Percentiles rank a stretch among this genome's conserved stretches.
Evolutionary conservation across 2,329 filamentous ascomycete genomes (phyloP).

Genomic region (Fusarium lateritium): DNA sequence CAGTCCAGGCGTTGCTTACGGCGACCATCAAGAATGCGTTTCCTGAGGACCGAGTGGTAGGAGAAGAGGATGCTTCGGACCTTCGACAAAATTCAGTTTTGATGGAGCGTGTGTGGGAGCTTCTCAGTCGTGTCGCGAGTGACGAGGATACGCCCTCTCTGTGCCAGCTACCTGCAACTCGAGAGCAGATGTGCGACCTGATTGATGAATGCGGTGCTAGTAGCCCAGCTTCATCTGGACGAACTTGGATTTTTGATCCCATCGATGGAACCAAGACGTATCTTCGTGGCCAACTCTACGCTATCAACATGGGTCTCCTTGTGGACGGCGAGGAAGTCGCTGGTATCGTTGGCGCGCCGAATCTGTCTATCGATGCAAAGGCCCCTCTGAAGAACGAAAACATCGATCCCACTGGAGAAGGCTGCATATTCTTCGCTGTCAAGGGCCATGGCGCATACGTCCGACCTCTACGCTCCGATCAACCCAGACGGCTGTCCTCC

Average conservation of each 20-base stretch:
- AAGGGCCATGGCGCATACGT: constrained; percentile 64
- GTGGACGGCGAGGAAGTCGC: constrained; percentile 65
- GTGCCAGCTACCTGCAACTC: constrained; percentile 55
- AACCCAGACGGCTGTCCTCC: constrained; percentile 53
- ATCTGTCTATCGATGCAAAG: constrained; percentile 57
- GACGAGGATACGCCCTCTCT: constrained; percentile 47
- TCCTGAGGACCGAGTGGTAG: constrained; percentile 66
- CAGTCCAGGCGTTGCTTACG: constrained; percentile 69
- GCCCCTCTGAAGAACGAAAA: constrained; percentile 61
- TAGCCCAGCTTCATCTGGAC: constrained; percentile 54
- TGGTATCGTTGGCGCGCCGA: constrained; percentile 65
- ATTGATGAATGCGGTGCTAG: constrained; percentile 67
- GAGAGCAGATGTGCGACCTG: constrained; percentile 65
- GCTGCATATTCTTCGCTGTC: constrained; percentile 67
- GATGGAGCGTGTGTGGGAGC: constrained; percentile 63
- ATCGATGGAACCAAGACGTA: constrained; percentile 74
- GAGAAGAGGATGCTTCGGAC: constrained; percentile 68
- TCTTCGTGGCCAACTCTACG: constrained; percentile 67
- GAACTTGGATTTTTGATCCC: constrained; percentile 73
- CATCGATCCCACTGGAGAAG: constrained; percentile 60
- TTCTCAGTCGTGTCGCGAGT: constrained; percentile 55
- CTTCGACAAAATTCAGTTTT: constrained; percentile 61
- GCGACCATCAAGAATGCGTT: constrained; percentile 65
- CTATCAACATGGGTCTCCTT: constrained; percentile 69
- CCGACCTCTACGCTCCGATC: constrained; percentile 55